Percentiles rank a stretch among this genome's conserved stretches.
These are phyloP conservation scores for Friedmanniomyces endolithicus DNA, from an alignment of 495 filamentous ascomycete species.

Conservation along the genomic window DNA sequence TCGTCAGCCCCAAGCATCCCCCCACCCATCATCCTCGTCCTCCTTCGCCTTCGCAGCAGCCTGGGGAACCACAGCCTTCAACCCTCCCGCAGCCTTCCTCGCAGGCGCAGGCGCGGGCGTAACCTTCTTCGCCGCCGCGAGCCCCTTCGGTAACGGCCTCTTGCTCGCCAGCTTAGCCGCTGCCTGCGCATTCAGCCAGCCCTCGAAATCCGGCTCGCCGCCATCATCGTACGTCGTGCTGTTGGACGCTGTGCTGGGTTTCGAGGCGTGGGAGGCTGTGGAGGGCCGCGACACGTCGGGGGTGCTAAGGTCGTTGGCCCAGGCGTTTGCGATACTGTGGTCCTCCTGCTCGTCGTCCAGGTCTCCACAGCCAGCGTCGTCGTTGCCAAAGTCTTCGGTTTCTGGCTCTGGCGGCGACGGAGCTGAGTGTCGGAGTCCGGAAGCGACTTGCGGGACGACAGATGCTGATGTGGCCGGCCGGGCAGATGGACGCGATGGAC, in stretches of 20 bases:
- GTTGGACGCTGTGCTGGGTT: slow-evolving; percentile 25
- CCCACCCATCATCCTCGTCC: slow-evolving; percentile 50
- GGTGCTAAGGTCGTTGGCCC: slow-evolving; percentile 29
- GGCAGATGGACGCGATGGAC: background rate
- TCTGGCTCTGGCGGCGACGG: slow-evolving; percentile 5
- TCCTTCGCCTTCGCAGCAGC: slow-evolving; percentile 27
- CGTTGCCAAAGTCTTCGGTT: slow-evolving; percentile 39
- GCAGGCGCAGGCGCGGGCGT: slow-evolving; percentile 23
- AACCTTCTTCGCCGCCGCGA: slow-evolving; percentile 44
- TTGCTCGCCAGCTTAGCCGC: slow-evolving; percentile 49
- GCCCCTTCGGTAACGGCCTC: slow-evolving; percentile 64
- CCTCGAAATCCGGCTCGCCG: slow-evolving; percentile 84
- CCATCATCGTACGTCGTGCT: slow-evolving; percentile 60
- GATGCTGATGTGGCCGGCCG: slow-evolving; percentile 10
- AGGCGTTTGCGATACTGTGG: slow-evolving; percentile 29
- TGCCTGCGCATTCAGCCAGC: slow-evolving; percentile 76
- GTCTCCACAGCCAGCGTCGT: slow-evolving; percentile 31
- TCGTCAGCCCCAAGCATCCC: slow-evolving; percentile 47
- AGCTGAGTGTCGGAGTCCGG: background rate
- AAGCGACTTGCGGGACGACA: slow-evolving; percentile 16
- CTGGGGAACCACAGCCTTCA: slow-evolving; percentile 28
- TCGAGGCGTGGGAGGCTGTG: slow-evolving; percentile 23
- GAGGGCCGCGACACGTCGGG: slow-evolving; percentile 16
- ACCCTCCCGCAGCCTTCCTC: slow-evolving; percentile 25
- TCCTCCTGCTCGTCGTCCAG: slow-evolving; percentile 27